Evolutionary conservation across 2,329 filamentous ascomycete genomes (phyloP).

Genomic region (Thermochaetoides dissita): DNA sequence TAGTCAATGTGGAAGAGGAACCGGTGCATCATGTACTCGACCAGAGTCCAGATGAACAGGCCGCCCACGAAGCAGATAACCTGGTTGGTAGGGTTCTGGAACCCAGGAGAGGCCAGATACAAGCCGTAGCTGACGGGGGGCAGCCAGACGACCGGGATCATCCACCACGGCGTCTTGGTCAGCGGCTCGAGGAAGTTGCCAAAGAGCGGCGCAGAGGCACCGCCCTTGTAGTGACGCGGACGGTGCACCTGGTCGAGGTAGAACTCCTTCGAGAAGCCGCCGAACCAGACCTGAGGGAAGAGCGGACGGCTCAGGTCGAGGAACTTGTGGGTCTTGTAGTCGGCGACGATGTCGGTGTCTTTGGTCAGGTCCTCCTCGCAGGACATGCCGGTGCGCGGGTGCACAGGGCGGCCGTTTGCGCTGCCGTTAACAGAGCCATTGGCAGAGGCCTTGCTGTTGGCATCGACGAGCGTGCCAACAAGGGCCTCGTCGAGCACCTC

Average conservation of each 20-base stretch:
- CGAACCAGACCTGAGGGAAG: slow-evolving; percentile 73
- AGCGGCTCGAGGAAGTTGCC: slow-evolving; percentile 98
- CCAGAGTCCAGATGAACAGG: slow-evolving; percentile 68
- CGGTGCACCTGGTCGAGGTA: slow-evolving; percentile 94
- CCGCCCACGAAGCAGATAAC: slow-evolving; percentile 56
- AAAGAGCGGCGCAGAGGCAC: slow-evolving; percentile 82
- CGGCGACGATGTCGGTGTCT: slow-evolving; percentile 61
- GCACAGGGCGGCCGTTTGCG: slow-evolving; percentile 23
- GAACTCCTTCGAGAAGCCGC: slow-evolving; percentile 86
- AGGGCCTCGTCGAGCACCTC: slow-evolving; percentile 81
- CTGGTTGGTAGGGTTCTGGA: slow-evolving; percentile 34
- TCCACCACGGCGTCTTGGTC: slow-evolving; percentile 87
- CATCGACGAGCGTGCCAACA: slow-evolving; percentile 62
- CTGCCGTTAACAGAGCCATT: slow-evolving; percentile 19
- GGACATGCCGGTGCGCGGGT: slow-evolving; percentile 73
- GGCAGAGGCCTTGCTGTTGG: slow-evolving; percentile 17
- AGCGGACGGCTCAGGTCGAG: slow-evolving; percentile 77
- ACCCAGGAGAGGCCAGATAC: slow-evolving; percentile 47
- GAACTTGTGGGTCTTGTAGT: slow-evolving; percentile 89
- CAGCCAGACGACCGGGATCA: slow-evolving; percentile 72
- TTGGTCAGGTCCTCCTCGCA: slow-evolving; percentile 72
- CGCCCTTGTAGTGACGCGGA: slow-evolving; percentile 88
- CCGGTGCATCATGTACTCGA: slow-evolving; percentile 80
- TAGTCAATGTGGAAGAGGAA: slow-evolving; percentile 89
- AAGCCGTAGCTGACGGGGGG: slow-evolving; percentile 66